Evolutionary conservation across 2,329 filamentous ascomycete species (phyloP), one percentile per base, ranked within the genome.

Genomic region (Calonectria crousiana): DNA sequence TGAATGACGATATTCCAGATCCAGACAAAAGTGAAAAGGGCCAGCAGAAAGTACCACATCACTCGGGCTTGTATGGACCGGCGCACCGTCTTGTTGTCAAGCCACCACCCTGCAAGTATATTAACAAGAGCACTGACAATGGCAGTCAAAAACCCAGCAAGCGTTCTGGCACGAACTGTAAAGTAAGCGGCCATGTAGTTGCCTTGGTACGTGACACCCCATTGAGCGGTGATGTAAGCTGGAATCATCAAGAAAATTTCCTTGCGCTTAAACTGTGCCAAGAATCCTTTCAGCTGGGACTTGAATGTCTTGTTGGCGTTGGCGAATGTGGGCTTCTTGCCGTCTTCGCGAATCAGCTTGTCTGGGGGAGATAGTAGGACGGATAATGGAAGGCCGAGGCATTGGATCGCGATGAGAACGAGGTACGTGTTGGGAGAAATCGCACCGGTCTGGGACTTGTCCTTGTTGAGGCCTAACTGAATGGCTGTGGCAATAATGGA

Each of bases 101-200:
- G 34, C 56, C 56, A 62, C 56, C 34, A 41, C 26, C 56, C 56
- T 20, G 56, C 56, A 11, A 41, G 34, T 23, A 62, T 16, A 30
- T 62, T 62, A 23, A 41, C 56, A 62, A 41, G 9, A 3, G 36
- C 56, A 20, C 56, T 36, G 2, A 62, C 56, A 41, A 62, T 41
- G 23, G 56, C 56, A 18, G 36, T 62, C 56, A 62, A 20, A 41
- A 62, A 62, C 20, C 34, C 56, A 62, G 34, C 56, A 41, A 62
- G 56, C 0, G 56, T 62, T 28, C 69, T 14, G 18, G 67, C 20
- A 32, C 67, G 49, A 51, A 64, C 32, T 16, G 67, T 53, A 38
- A 73, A 65, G 32, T 69, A 70, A 9, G 67, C 71, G 1, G 69
- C 36, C 28, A 62, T 28, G 49, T 67, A 67, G 23, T 67, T 67